Evolutionary conservation across 2,329 filamentous ascomycete genomes (phyloP).

Genomic region (Beauveria pseudobassiana): DNA sequence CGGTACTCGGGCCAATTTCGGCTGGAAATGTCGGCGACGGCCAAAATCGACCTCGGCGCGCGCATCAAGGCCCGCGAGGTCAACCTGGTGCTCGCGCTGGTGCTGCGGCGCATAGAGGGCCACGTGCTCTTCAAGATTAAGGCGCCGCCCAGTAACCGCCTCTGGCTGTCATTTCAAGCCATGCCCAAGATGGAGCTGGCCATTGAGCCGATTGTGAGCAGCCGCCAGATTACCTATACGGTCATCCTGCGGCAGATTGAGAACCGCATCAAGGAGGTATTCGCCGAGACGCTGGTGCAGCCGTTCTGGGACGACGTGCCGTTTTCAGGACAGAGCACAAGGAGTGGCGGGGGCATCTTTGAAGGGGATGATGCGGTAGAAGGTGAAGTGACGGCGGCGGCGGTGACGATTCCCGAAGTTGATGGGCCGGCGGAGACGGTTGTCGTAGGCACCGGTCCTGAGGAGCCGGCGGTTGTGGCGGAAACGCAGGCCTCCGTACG

Average conservation of each 20-base stretch:
- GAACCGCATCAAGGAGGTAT: constrained; percentile 85
- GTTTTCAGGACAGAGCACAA: constrained; percentile 78
- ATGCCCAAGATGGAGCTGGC: constrained; percentile 89
- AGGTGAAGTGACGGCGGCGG: constrained; percentile 3
- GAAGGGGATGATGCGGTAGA: constrained; percentile 44
- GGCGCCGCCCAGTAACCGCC: constrained; percentile 84
- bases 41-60: constrained; percentile 80
- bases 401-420: background rate
- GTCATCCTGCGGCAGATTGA: constrained; percentile 91
- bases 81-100: constrained; percentile 77
- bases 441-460: background rate
- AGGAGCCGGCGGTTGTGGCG: background rate
- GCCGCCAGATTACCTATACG: constrained; percentile 89
- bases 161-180: constrained; percentile 95
- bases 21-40: constrained; percentile 85
- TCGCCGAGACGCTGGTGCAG: constrained; percentile 82
- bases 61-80: constrained; percentile 89
- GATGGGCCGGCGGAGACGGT: background rate
- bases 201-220: constrained; percentile 94
- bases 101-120: constrained; percentile 77
- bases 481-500: constrained; percentile 33
- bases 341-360: constrained; percentile 77
- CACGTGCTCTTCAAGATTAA: constrained; percentile 84
- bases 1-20: constrained; percentile 85
- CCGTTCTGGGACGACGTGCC: constrained; percentile 97